Evolutionary conservation across 495 filamentous ascomycete genomes (phyloP), one percentile per base, ranked within the genome.

Genomic region (Talaromyces proteolyticus): DNA sequence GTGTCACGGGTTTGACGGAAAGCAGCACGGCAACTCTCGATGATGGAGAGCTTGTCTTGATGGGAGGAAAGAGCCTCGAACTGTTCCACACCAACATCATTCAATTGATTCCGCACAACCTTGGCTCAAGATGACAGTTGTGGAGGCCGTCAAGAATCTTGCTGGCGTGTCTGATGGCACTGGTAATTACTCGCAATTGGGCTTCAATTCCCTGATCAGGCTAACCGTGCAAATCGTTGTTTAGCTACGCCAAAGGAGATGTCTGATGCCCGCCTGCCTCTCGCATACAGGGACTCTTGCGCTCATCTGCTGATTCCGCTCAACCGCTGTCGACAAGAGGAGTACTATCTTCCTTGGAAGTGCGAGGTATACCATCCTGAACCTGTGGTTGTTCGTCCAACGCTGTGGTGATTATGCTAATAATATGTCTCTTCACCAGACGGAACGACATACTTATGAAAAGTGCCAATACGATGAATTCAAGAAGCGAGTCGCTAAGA

Each of bases 391-490:
- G 24, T 29, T 23, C 12, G 14, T 21, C 3, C 3, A 12, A 12
- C 25, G 6, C 11, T 40, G 17, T 7, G 36, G 25, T 17, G 36
- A 19, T 23, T 4, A 19, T 18, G 11, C 46, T 60, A 21, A 52
- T 1, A 4, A 21, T 11, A 8, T 10, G 12, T 17, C 3, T 22
- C 22, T 49, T 34, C 34, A 50, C 47, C 58, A 96, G 93, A 79
- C 87, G 63, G 93, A 98, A 77, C 78, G 93, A 76, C 93, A 98
- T 70, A 84, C 79, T 60, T 98, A 98, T 74, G 93, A 98, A 63
- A 97, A 96, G 67, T 98, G 93, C 82, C 93, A 98, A 61, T 98
- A 98, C 74, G 86, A 85, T 37, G 93, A 96, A 64, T 98, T 98
- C 79, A 95, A 95, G 84, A 91, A 90, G 78, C 86, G 93, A 25